Base-by-base conservation (phyloP, 805 yeast genomes). In the Cyberlindnera euphorbiae region DNA sequence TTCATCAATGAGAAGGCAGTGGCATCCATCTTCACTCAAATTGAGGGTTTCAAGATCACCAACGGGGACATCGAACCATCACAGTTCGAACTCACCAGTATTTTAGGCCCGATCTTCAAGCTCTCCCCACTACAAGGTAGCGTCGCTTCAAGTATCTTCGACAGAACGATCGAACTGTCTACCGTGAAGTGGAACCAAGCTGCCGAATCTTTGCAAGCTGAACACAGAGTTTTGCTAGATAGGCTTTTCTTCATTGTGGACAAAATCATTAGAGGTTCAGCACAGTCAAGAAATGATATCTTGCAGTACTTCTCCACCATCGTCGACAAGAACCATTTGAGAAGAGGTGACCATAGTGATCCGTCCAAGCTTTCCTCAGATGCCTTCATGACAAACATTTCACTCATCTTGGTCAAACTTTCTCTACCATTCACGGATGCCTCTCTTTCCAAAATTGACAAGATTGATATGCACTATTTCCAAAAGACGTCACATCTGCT, bases 271-370 rank as follows among this genome's bases (percentile, higher is more conserved):
- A 70, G 97, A 44, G 85, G 87, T 0, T 77, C 87, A 5, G 62
- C 72, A 1, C 62, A 64, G 10, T 73, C 95, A 0, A 73, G 97
- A 43, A 64, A 65, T 25, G 78, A 65, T 27, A 53, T 89, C 33
- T 61, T 93, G 47, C 61, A 68, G 32, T 88, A 80, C 68, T 77
- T 89, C 59, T 82, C 84, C 1, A 71, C 70, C 18, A 69, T 87
- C 27, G 73, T 86, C n/a, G 85, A 90, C 50, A 69, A 74, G 33
- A 88, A 89, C 55, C 97, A 88, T 59, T 71, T 86, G 47, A 77
- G 97, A 62, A 73, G 86, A 49, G 96, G 96, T 35, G 78, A 82
- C 45, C 95, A 85, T 56, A 82, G 89, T 3, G 79, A 82, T 49
- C 72, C 75, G 10, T 64, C 67, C 12, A 72, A 76, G 38, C 63